phyloP scores from a whole-genome alignment of 176 grass and related monocot genomes.

The Lolium rigidum region DNA sequence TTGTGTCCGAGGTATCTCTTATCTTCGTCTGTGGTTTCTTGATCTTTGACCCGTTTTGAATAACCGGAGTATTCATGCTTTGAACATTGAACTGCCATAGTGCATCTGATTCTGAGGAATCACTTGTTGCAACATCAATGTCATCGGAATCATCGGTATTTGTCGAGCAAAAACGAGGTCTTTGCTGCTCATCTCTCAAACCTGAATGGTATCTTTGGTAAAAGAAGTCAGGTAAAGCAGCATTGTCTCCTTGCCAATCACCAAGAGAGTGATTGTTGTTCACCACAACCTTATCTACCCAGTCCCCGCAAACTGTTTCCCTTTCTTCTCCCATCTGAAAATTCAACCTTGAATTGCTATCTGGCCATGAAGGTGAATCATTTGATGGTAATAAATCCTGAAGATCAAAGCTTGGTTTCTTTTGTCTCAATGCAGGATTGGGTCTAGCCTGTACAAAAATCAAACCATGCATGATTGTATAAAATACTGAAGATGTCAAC shows the following conservation, averaged over 20 bases:
- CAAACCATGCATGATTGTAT: background rate
- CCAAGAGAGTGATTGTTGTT: slow-evolving; percentile 62
- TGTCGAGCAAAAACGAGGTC: slow-evolving; percentile 68
- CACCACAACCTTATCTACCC: slow-evolving; percentile 95
- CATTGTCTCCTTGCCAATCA: slow-evolving; percentile 88
- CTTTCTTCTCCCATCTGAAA: slow-evolving; percentile 83
- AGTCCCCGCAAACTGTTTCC: slow-evolving; percentile 71
- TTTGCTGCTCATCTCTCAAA: slow-evolving; percentile 60
- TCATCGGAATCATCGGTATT: slow-evolving; percentile 96
- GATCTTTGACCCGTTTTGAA: slow-evolving; percentile 70
- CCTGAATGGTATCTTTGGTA: slow-evolving; percentile 81
- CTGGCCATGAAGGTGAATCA: slow-evolving; percentile 82
- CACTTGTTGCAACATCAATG: slow-evolving; percentile 94
- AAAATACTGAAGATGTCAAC: slow-evolving; percentile 21
- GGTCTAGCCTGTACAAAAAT: slow-evolving; percentile 62
- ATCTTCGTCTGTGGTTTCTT: slow-evolving; percentile 84
- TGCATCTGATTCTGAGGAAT: slow-evolving; percentile 98
- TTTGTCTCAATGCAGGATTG: slow-evolving; percentile 67
- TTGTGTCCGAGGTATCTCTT: slow-evolving; percentile 72
- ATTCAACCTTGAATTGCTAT: slow-evolving; percentile 68
- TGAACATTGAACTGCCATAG: slow-evolving; percentile 89
- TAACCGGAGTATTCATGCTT: slow-evolving; percentile 62
- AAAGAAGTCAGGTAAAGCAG: slow-evolving; percentile 83
- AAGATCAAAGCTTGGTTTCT: slow-evolving; percentile 93
- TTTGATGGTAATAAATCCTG: slow-evolving; percentile 79